Evolutionary conservation across 2,329 filamentous ascomycete genomes (phyloP).

Genomic region (Daldinia sp.): DNA sequence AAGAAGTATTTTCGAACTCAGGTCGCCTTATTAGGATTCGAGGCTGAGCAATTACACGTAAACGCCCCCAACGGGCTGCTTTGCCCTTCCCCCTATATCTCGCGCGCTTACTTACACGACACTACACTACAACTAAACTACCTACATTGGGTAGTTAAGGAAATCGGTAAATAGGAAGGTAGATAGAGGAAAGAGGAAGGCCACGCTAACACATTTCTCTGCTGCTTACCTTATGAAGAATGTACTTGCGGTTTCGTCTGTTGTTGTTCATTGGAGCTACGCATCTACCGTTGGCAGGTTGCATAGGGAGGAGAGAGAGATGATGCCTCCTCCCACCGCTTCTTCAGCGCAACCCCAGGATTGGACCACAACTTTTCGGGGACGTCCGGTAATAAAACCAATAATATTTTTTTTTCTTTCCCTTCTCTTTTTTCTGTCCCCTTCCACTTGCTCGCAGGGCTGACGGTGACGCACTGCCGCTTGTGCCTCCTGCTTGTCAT

Average conservation of each 20-base stretch:
- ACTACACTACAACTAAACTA: not conserved
- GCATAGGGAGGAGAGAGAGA: slow-evolving; percentile 29
- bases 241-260: slow-evolving; percentile 8
- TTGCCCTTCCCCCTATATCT: not conserved
- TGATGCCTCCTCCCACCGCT: slow-evolving; percentile 38
- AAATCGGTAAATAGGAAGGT: slow-evolving; percentile 11
- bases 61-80: slow-evolving; percentile 11
- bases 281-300: slow-evolving; percentile 40
- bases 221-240: slow-evolving; percentile 23
- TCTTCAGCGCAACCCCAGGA: slow-evolving; percentile 43
- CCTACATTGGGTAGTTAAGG: not conserved
- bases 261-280: slow-evolving; percentile 34
- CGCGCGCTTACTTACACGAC: not conserved
- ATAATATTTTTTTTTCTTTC: slow-evolving; percentile 8
- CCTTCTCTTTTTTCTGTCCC: slow-evolving; percentile 18
- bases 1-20: slow-evolving; percentile 19
- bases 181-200: slow-evolving; percentile 16
- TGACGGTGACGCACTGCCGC: slow-evolving; percentile 42
- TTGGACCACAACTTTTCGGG: slow-evolving; percentile 40
- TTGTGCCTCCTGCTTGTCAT: slow-evolving; percentile 40
- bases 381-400: slow-evolving; percentile 39
- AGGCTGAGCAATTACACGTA: slow-evolving; percentile 37
- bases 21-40: slow-evolving; percentile 37
- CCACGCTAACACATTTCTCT: slow-evolving; percentile 3
- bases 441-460: slow-evolving; percentile 35